These are phyloP conservation scores for Chaetomium tenue DNA, from an alignment of 495 filamentous ascomycete species.

Conservation along the genomic window DNA sequence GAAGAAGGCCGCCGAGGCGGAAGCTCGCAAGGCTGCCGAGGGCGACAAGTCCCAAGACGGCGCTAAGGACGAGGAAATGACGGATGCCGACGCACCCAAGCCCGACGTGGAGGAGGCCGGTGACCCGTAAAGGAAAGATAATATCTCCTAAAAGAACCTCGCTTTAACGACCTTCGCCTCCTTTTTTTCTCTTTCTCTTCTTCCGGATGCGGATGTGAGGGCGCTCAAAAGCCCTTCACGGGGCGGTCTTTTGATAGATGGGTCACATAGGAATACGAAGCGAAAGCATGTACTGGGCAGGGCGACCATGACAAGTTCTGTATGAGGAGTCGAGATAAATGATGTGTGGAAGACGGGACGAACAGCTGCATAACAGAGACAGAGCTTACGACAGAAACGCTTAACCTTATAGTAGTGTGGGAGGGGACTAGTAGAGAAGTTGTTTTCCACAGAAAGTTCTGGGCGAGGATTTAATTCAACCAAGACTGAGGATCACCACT, in stretches of 20 bases:
- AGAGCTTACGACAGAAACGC: not conserved
- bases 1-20: constrained; percentile 72
- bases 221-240: constrained; percentile 12
- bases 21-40: constrained; percentile 50
- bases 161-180: not conserved
- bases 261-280: constrained; percentile 25
- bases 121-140: constrained; percentile 26
- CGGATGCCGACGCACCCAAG: constrained; percentile 53
- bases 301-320: constrained; percentile 19
- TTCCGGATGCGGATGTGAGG: constrained; percentile 13
- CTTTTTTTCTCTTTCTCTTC: constrained; percentile 17
- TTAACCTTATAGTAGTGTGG: not conserved
- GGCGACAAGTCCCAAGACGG: constrained; percentile 42
- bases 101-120: constrained; percentile 42
- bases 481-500: not conserved
- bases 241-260: constrained; percentile 33
- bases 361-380: not conserved
- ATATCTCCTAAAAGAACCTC: not conserved
- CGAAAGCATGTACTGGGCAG: constrained; percentile 31
- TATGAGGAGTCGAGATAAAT: not conserved
- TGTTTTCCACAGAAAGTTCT: not conserved
- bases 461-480: not conserved
- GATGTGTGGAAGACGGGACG: not conserved
- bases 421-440: not conserved
- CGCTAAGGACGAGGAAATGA: constrained; percentile 56